A percentile compares a stretch with the other conserved stretches of the same genome.
Conservation (phyloP, 2,329 filamentous ascomycete species). For the Hypoxylon sp. region DNA sequence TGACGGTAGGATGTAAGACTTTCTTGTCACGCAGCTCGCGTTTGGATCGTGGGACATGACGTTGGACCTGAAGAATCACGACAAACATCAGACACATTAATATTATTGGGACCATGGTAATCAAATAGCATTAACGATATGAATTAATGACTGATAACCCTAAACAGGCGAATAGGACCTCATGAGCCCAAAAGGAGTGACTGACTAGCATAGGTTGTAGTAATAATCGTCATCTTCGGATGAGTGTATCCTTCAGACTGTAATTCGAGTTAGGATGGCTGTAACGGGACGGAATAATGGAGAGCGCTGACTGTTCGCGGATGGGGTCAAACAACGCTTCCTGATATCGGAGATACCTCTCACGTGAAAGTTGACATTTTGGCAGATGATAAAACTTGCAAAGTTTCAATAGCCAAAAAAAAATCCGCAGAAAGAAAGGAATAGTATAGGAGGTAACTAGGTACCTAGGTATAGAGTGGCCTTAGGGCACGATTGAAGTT, state of each 20-base stretch:
- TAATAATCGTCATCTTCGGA: background rate
- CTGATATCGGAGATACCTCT: no score
- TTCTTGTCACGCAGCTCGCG: no score
- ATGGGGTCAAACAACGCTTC: background rate
- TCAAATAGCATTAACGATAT: background rate
- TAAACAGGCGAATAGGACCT: background rate
- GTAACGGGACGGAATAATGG: no score
- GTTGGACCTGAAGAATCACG: background rate
- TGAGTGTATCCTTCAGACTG: background rate
- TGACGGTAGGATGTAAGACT: no score
- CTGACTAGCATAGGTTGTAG: background rate
- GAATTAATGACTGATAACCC: background rate
- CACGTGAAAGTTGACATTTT: no score
- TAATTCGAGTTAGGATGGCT: background rate
- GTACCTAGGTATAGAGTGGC: no score
- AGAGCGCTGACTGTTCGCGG: background rate
- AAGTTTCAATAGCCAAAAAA: background rate
- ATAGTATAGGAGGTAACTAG: no score
- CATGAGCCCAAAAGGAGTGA: background rate
- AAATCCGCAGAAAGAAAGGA: no score
- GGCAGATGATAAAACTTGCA: background rate
- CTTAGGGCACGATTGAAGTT: no score
- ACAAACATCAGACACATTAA: background rate
- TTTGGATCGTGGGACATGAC: background rate
- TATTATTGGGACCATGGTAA: no score